Evolutionary conservation across 768 basidiomycete species (phyloP), one percentile per base, ranked within the genome.

Genomic region (Melanogaster broomeanus): DNA sequence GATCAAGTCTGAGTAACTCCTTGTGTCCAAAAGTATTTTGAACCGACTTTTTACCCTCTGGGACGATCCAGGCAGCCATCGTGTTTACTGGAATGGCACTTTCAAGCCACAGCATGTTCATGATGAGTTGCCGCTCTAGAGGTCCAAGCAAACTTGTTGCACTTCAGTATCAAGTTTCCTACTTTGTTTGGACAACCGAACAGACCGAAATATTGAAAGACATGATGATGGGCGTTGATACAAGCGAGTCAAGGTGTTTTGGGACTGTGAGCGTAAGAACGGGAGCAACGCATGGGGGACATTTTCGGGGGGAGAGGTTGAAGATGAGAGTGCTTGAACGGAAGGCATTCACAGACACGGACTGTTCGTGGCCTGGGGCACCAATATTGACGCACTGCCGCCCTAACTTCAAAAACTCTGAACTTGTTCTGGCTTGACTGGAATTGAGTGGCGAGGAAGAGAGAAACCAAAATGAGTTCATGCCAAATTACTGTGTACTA

Each of bases 51-150:
- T 78, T 85, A 56, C 82, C 80, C 58, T 90, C 88, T 12, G 78
- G 80, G 27, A 82, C 76, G 21, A 92, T 85, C 90, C 92, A 92
- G 16, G 83, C 81, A 6, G 77, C 71, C 83, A 93, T 85, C 0
- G 84, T 87, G 15, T 78, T 74, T n/a, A 74, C 68, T 1, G 81
- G 74, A 44, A 93, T 83, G 4, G 85, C 72, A 21, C 82, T 79
- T 62, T 96, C 94, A 25, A 94, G 77, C 93, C 94, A 97, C 8
- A 96, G 74, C 47, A 93, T 65, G 64, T 87, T 91, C 85, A 95
- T 88, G 28, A 93, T 80, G 24, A 95, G 74, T 64, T 96, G 93
- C 49, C 91, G 78, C 62, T 93, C 88, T 19, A 94, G 64, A 18
- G 90, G 82, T 2, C 81, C 83, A 33, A 97, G 71, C 22, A 96